phyloP scores from a whole-genome alignment of 371 early-diverging fungal genomes.

The Umbelopsis sp. region DNA sequence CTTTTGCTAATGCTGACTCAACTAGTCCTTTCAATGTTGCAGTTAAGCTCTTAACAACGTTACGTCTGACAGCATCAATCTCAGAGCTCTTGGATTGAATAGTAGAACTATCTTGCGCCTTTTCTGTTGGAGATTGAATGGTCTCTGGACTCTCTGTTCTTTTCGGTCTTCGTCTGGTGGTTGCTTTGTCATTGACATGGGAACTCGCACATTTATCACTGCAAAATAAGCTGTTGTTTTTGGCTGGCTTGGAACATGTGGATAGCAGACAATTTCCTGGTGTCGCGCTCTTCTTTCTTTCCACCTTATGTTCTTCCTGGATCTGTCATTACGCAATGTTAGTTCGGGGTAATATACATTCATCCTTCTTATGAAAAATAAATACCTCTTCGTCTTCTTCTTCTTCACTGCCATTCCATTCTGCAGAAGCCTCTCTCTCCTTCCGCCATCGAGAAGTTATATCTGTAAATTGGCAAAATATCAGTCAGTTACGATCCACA shows the following conservation, averaged over 20 bases:
- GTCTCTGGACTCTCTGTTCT: conserved; percentile 19
- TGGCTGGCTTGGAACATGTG: conserved; percentile 33
- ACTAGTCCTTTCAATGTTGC: conserved; percentile 38
- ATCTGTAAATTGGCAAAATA: not conserved
- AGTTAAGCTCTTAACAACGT: conserved; percentile 58
- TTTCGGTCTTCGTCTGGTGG: not conserved
- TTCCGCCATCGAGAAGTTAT: not conserved
- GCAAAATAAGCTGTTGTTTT: conserved; percentile 32
- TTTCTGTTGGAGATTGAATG: conserved; percentile 24
- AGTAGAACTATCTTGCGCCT: conserved; percentile 13
- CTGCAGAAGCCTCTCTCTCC: conserved; percentile 9
- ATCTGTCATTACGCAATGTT: not conserved
- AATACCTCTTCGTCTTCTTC: conserved; percentile 17
- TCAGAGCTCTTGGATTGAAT: conserved; percentile 30
- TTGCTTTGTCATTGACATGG: conserved; percentile 30
- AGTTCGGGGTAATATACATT: not conserved
- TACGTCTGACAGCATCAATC: conserved; percentile 58
- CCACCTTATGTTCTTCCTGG: not conserved
- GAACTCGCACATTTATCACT: conserved; percentile 45
- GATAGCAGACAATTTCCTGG: conserved; percentile 33
- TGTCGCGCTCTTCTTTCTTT: not conserved
- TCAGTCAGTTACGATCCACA: not conserved
- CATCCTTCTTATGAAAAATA: not conserved
- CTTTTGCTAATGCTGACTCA: conserved; percentile 30
- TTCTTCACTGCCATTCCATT: conserved; percentile 11